A percentile compares a stretch with the other conserved stretches of the same genome.
phyloP scores from a whole-genome alignment of 495 filamentous ascomycete genomes.

The Aspergillus funiculosus region DNA sequence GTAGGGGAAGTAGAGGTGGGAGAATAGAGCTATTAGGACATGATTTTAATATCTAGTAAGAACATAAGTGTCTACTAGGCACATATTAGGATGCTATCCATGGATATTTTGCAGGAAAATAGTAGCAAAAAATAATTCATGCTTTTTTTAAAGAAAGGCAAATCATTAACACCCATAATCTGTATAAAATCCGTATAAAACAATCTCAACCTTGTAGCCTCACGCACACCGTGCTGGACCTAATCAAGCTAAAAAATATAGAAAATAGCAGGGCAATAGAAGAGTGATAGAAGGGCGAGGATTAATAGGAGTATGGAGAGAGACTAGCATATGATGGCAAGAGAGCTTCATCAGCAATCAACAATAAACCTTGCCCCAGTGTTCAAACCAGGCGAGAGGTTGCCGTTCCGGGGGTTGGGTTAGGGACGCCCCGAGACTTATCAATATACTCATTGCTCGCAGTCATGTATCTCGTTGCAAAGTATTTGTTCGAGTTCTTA shows the following conservation, averaged over 20 bases:
- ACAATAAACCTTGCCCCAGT: neutral
- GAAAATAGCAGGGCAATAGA: conserved; percentile 6
- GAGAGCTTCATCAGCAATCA: neutral
- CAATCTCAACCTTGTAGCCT: conserved; percentile 2
- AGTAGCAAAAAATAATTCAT: no score
- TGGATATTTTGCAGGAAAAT: no score
- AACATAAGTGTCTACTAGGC: no score
- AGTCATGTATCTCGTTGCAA: conserved; percentile 69
- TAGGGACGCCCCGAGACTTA: conserved; percentile 38
- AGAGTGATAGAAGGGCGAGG: neutral
- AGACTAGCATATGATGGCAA: neutral
- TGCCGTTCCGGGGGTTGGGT: conserved; percentile 25
- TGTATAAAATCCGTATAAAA: conserved; percentile 5
- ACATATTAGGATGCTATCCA: no score
- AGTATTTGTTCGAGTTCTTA: conserved; percentile 66
- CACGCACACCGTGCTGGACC: neutral
- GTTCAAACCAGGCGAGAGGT: conserved; percentile 26
- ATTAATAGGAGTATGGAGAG: neutral
- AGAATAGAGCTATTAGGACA: no score
- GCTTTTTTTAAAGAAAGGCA: no score
- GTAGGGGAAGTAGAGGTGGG: no score
- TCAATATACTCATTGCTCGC: conserved; percentile 56
- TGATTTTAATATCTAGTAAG: no score
- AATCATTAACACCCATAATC: conserved; percentile 9
- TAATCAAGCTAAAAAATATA: conserved; percentile 2